phyloP scores from a whole-genome alignment of 140 eudicot species.

The Flaveria floridana region DNA sequence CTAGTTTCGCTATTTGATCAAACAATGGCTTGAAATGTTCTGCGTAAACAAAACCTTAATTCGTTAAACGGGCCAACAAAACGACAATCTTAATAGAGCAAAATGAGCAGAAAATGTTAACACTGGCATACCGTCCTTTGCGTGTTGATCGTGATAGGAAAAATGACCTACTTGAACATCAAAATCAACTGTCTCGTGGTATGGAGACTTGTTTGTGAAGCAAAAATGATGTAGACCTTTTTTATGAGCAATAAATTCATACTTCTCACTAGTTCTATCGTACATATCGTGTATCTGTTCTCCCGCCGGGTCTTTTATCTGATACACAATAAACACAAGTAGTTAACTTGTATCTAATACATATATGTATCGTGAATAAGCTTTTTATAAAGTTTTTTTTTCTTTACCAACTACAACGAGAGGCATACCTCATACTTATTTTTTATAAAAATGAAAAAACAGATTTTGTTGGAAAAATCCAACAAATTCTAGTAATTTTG shows the following conservation, averaged over 20 bases:
- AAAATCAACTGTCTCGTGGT: conserved; percentile 86
- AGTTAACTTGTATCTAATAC: not conserved
- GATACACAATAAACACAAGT: conserved; percentile 17
- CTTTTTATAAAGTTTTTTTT: no score
- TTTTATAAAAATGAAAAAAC: no score
- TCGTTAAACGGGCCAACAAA: not conserved
- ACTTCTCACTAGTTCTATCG: conserved; percentile 67
- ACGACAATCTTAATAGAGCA: not conserved
- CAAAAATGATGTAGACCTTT: conserved; percentile 73
- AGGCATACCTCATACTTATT: no score
- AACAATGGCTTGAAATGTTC: conserved; percentile 85
- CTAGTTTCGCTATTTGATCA: conserved; percentile 72
- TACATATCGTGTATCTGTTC: conserved; percentile 58
- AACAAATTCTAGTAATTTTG: no score
- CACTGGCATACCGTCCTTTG: conserved; percentile 62
- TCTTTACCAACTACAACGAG: no score
- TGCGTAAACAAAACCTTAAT: conserved; percentile 23
- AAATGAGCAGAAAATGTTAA: not conserved
- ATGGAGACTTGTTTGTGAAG: conserved; percentile 81
- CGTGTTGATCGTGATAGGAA: conserved; percentile 72
- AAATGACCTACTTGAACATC: conserved; percentile 78
- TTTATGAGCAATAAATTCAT: conserved; percentile 66
- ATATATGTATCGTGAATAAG: not conserved
- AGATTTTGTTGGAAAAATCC: no score
- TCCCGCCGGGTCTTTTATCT: conserved; percentile 84